Base-by-base conservation (phyloP, 2,329 filamentous ascomycete genomes). In the Colletotrichum orchidophilum region DNA sequence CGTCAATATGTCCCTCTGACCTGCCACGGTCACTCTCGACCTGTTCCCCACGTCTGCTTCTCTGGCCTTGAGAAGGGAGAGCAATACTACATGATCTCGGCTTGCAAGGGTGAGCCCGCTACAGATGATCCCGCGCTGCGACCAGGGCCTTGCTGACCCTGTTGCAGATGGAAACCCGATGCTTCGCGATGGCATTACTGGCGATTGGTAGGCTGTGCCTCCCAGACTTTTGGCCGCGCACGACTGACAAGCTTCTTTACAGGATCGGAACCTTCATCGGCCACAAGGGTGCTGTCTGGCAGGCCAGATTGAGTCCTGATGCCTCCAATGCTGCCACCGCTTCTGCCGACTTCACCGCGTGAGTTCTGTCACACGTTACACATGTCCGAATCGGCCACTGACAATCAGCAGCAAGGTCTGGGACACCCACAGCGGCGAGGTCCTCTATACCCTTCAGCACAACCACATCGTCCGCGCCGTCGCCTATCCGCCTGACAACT, bases 251-350 rank as follows among this genome's bases (percentile, higher is more conserved):
- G 73, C 93, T 15, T 91, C 62, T 92, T 60, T 89, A 92, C 80
- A 97, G 94, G 94, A 98, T 98, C 76, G 96, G 96, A 59, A 98
- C 96, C 46, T 98, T 98, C 80, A 92, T 99, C 77, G 96, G 96
- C 50, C 96, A 99, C 86, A 98, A 99, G 84, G 96, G 96, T 73
- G 96, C 96, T 46, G 96, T 98, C 71, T 99, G 96, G 95, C 95
- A 98, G 84, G 94, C 95, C 64, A 91, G 95, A 76, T 87, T 99
- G 42, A 97, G 95, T 63, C 91, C 94, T 24, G 95, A 98, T 83
- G 94, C 95, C 52, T 91, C 90, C 29, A 92, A 95, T 58, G 96
- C 96, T 68, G 96, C 95, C 11, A 98, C 97, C 39, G 96, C 94
- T 57, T 97, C 95, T 60, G 96, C 96, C 61, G 96, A 99, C 81